These are phyloP conservation scores for Bipolaris gigantea DNA, from an alignment of 2,329 filamentous ascomycete species.

Conservation along the genomic window DNA sequence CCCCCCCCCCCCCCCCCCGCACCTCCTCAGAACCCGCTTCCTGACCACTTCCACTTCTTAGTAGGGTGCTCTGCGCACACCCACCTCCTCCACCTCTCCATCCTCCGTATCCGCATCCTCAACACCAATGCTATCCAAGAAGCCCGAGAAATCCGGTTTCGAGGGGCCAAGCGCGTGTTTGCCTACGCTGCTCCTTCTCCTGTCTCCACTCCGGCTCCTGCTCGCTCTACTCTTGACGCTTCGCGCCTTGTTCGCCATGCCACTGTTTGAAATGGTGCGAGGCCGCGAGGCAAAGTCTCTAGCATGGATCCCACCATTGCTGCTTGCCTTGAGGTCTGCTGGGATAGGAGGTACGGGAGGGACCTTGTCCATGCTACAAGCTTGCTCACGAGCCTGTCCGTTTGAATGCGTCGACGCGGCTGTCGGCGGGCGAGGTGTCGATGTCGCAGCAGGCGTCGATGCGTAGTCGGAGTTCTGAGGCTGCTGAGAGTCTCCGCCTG, in stretches of 20 bases:
- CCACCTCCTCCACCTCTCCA: constrained; percentile 12
- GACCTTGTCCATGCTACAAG: constrained; percentile 20
- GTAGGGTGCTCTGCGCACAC: constrained; percentile 32
- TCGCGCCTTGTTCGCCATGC: constrained; percentile 23
- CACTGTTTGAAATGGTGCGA: constrained; percentile 27
- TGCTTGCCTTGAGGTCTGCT: constrained; percentile 18
- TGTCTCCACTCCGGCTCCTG: constrained; percentile 24
- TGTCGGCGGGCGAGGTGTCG: constrained; percentile 24
- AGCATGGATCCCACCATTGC: constrained; percentile 14
- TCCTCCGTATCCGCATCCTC: constrained; percentile 20
- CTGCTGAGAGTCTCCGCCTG: constrained; percentile 3
- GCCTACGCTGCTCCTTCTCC: constrained; percentile 17
- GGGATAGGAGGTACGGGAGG: constrained; percentile 43
- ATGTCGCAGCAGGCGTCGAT: constrained; percentile 27
- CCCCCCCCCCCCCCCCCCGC: no score
- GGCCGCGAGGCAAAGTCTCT: constrained; percentile 21
- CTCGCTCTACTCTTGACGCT: constrained; percentile 32
- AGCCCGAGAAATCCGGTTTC: constrained; percentile 37
- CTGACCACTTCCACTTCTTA: constrained; percentile 3
- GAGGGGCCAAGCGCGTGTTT: neutral
- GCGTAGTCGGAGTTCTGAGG: neutral
- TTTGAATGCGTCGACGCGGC: constrained; percentile 8
- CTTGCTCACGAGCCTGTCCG: constrained; percentile 10
- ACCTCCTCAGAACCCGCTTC: no score
- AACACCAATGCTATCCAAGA: constrained; percentile 43